Evolutionary conservation across 371 early-diverging fungal genomes (phyloP).

Genomic region (Funneliformis caledonium): DNA sequence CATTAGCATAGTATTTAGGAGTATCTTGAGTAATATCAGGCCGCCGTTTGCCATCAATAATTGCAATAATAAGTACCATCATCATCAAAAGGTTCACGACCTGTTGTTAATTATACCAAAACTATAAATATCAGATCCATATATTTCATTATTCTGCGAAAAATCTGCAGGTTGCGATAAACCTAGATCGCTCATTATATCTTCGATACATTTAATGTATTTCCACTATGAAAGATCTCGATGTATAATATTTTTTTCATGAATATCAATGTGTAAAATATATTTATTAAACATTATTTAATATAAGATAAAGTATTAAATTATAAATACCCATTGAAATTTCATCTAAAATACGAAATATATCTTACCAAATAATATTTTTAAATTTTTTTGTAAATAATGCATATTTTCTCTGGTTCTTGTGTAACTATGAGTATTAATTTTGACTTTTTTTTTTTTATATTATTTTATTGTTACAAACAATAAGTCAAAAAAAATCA

Average conservation of each 20-base stretch:
- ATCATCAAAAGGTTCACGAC: neutral
- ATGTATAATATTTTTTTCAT: conserved; percentile 21
- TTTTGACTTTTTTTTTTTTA: too few relatives aligned
- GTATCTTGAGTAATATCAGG: neutral
- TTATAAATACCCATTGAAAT: too few relatives aligned
- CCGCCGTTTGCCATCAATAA: conserved; percentile 3
- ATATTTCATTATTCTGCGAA: neutral
- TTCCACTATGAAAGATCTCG: conserved; percentile 26
- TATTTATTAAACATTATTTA: too few relatives aligned
- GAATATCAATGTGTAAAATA: neutral
- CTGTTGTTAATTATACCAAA: conserved; percentile 13
- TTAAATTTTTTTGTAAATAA: too few relatives aligned
- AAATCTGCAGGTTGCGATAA: neutral
- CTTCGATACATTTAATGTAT: neutral
- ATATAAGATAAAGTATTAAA: too few relatives aligned
- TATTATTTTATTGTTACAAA: too few relatives aligned
- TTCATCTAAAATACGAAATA: too few relatives aligned
- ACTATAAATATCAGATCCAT: conserved; percentile 21
- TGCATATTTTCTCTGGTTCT: too few relatives aligned
- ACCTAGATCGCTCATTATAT: neutral
- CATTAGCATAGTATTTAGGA: neutral
- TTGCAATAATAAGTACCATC: neutral
- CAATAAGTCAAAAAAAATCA: too few relatives aligned
- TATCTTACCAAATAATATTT: too few relatives aligned
- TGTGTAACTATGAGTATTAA: too few relatives aligned